These are phyloP conservation scores for Globisporangium canariense DNA, from an alignment of 352 stramenopile species.

Conservation along the genomic window DNA sequence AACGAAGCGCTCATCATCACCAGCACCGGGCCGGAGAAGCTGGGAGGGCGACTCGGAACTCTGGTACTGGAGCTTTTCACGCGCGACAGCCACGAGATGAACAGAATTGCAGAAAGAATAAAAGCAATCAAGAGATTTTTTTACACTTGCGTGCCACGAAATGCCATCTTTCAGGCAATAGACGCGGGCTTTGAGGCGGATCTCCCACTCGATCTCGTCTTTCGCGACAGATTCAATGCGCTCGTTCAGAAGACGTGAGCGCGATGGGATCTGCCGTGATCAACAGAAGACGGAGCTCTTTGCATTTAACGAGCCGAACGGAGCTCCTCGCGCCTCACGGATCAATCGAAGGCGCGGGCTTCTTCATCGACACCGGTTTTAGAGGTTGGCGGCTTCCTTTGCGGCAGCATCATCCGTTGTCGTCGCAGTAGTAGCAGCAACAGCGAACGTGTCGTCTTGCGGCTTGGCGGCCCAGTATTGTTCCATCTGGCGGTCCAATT, in stretches of 20 bases:
- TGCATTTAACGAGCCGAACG: not conserved
- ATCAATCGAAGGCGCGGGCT: not conserved
- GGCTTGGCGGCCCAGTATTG: conserved; percentile 88
- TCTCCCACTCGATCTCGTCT: conserved; percentile 2
- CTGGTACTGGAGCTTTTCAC: not conserved
- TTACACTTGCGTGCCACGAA: conserved; percentile 14
- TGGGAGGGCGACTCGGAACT: not conserved
- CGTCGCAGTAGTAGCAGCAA: not conserved
- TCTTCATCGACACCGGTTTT: not conserved
- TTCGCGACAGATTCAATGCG: not conserved
- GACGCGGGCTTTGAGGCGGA: conserved; percentile 1
- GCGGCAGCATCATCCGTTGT: not conserved
- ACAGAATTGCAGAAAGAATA: conserved; percentile 15
- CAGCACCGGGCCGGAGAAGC: not conserved
- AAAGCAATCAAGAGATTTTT: conserved; percentile 19
- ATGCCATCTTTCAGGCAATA: conserved; percentile 3
- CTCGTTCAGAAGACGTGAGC: not conserved
- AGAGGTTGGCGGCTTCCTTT: conserved; percentile 10
- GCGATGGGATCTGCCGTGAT: not conserved
- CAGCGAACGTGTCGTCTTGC: conserved; percentile 22
- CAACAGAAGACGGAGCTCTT: not conserved
- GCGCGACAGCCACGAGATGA: conserved; percentile 5
- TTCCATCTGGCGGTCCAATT: conserved; percentile 87
- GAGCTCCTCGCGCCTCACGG: not conserved
- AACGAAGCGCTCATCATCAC: not conserved